Evolutionary conservation across 2,329 filamentous ascomycete species (phyloP).

Genomic region (Xylariaceae sp.): DNA sequence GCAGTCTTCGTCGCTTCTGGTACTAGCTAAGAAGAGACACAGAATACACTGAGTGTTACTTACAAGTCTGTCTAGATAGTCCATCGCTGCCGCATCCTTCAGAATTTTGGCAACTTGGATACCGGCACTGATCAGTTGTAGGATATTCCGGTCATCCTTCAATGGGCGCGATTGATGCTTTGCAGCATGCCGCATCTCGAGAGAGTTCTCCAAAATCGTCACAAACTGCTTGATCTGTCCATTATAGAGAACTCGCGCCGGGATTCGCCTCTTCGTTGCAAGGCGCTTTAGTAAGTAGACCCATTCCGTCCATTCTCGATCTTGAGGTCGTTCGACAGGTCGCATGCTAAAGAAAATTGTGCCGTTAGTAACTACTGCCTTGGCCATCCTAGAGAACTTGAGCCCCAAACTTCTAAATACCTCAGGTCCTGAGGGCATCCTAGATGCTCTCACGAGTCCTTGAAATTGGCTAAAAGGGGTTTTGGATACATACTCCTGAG

Average conservation of each 20-base stretch:
- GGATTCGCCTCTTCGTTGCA: constrained; percentile 84
- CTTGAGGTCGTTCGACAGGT: constrained; percentile 51
- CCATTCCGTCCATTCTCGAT: constrained; percentile 85
- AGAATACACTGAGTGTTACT: not conserved
- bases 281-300: constrained; percentile 85
- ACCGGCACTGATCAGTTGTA: constrained; percentile 85
- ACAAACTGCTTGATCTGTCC: constrained; percentile 92
- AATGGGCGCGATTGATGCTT: constrained; percentile 83
- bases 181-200: constrained; percentile 85
- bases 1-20: not conserved
- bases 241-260: constrained; percentile 82
- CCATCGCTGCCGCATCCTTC: constrained; percentile 83
- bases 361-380: constrained; percentile 5
- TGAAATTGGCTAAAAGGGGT: not conserved
- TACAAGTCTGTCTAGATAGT: constrained; percentile 73
- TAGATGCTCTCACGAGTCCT: not conserved
- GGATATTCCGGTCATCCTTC: constrained; percentile 87
- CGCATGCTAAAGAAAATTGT: constrained; percentile 62
- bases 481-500: constrained; percentile 61
- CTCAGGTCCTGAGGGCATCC: not conserved
- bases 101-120: constrained; percentile 88
- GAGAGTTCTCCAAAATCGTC: constrained; percentile 84
- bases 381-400: not conserved
- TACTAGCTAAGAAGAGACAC: not conserved
- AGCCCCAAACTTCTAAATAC: not conserved